Conservation (phyloP, 2,329 filamentous ascomycete species). For the Stemphylium vesicarium region DNA sequence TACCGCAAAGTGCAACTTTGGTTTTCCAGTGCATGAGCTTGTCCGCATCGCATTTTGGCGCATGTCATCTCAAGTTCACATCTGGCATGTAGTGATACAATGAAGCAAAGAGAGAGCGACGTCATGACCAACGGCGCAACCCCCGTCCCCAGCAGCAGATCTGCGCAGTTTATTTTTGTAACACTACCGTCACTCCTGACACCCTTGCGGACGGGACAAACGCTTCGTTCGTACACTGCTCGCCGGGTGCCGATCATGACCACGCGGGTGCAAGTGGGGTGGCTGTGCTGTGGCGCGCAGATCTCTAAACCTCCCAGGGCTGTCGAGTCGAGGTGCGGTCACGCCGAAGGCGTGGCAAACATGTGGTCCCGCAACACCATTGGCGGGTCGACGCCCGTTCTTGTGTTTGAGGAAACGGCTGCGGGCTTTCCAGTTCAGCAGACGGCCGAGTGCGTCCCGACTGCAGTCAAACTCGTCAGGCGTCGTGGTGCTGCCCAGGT, state of each 20-base stretch:
- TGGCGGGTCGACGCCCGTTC: conserved; percentile 18
- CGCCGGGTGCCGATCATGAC: conserved; percentile 19
- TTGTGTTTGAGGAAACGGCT: conserved; percentile 20
- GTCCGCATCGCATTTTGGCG: conserved; percentile 10
- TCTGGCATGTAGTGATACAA: background rate
- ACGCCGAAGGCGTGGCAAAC: conserved; percentile 36
- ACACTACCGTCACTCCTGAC: conserved; percentile 5
- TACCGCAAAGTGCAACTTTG: conserved; percentile 15
- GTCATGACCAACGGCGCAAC: background rate
- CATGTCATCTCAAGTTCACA: background rate
- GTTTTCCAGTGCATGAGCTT: conserved; percentile 19
- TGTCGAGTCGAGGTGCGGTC: conserved; percentile 19
- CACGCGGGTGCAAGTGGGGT: conserved; percentile 14
- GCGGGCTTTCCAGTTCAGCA: conserved; percentile 14
- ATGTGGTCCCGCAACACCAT: conserved; percentile 2
- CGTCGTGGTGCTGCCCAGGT: conserved; percentile 8
- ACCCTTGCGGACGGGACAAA: conserved; percentile 15
- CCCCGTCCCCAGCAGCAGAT: background rate
- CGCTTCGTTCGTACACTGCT: conserved; percentile 4
- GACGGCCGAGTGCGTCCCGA: conserved; percentile 21
- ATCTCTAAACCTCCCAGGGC: conserved; percentile 14
- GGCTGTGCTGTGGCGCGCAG: conserved; percentile 35
- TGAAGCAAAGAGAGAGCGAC: background rate
- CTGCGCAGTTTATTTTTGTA: conserved; percentile 11
- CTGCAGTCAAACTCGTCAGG: conserved; percentile 12